These are phyloP conservation scores for Cladochytrium tenue DNA, from an alignment of 371 early-diverging fungal genomes.

Conservation along the genomic window DNA sequence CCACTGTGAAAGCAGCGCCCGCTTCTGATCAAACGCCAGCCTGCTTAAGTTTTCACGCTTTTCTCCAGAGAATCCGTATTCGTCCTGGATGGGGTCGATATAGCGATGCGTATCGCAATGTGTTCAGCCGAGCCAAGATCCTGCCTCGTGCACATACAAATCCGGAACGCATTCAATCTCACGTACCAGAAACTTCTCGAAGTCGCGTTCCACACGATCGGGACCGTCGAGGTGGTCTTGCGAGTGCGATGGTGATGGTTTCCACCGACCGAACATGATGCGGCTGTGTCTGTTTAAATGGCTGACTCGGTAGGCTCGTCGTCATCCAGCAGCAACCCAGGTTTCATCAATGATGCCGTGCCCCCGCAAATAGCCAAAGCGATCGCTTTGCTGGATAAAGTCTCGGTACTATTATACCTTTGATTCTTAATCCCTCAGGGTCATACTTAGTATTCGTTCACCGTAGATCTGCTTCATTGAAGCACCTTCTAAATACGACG, in stretches of 20 bases:
- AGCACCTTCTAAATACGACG: too few species aligned
- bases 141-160: background rate
- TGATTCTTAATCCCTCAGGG: too few species aligned
- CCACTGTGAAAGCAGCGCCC: background rate
- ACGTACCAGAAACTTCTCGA: background rate
- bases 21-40: background rate
- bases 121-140: background rate
- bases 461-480: too few species aligned
- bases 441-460: too few species aligned
- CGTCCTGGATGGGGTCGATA: conserved; percentile 1
- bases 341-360: too few species aligned
- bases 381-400: too few species aligned
- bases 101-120: background rate
- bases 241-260: conserved; percentile 6
- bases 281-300: too few species aligned
- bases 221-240: background rate
- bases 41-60: background rate
- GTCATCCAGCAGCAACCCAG: too few species aligned
- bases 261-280: too few species aligned
- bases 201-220: background rate
- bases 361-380: too few species aligned
- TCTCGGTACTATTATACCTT: too few species aligned
- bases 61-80: background rate
- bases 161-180: background rate
- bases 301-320: too few species aligned